These are phyloP conservation scores for Penicillium sp. DNA, from an alignment of 2,329 filamentous ascomycete genomes.

Conservation along the genomic window DNA sequence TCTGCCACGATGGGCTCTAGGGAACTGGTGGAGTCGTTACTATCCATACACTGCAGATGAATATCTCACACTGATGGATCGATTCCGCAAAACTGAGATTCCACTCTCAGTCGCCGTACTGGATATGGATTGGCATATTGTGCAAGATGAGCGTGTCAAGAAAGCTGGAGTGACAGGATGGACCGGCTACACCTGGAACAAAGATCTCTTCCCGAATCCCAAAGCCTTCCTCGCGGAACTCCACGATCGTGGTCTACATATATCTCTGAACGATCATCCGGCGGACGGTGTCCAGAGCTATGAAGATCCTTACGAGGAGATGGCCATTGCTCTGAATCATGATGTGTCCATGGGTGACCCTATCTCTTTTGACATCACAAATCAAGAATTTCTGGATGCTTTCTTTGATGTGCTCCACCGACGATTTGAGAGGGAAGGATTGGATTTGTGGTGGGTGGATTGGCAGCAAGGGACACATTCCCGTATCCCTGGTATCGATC, in stretches of 20 bases:
- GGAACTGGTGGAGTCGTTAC: neutral
- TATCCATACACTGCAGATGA: neutral
- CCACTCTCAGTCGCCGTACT: neutral
- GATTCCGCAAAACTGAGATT: neutral
- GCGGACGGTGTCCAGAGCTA: neutral
- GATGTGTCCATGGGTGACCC: neutral
- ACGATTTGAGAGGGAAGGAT: neutral
- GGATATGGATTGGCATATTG: neutral
- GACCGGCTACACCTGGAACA: constrained; percentile 1
- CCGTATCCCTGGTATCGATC: neutral
- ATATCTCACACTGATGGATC: neutral
- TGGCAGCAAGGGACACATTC: neutral
- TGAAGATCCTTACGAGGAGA: neutral
- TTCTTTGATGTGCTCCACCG: neutral
- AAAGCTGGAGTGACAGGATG: neutral
- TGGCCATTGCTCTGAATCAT: neutral
- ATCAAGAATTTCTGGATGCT: neutral
- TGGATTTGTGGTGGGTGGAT: neutral
- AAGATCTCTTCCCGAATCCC: neutral
- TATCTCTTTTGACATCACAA: neutral
- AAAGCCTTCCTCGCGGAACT: neutral
- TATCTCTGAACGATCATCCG: neutral
- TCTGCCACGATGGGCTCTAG: neutral
- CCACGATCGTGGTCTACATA: neutral
- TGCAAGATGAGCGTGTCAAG: neutral